Base-by-base conservation (phyloP, 78 protist species). In the Parvularia atlantis region DNA sequence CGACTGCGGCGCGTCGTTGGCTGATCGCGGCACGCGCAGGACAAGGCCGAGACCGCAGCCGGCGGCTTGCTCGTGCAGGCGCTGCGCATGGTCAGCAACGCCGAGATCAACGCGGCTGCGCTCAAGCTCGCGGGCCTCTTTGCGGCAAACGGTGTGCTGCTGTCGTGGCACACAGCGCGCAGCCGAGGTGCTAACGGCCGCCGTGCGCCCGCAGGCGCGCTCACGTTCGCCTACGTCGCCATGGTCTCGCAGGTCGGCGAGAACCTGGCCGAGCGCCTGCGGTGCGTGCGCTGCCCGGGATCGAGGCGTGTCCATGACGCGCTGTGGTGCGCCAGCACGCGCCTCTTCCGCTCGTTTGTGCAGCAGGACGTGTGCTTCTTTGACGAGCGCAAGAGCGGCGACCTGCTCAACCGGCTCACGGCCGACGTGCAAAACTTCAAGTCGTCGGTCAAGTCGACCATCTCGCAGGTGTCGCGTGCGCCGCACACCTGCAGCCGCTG, bases 361-460 rank as follows among this genome's bases (percentile, higher is more conserved):
- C 36, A n/a, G 0, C 74, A 56, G 52, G 65, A 52, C 14, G 37
- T 69, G 1, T 63, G 37, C 50, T 69, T 69, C 64, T 56, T 54
- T 19, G 74, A 69, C 36, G 33, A 19, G 50, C 35, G 35, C 35
- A 13, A 37, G 16, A 69, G 48, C 28, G 64, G 74, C 35, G 74
- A 69, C 5, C 39, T 66, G 54, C 37, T 69, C n/a, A 35, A 10
- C 26, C 62, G 74, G 36, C 74, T 69, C 35, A 69, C 74, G 11
- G 31, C 33, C 26, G 74, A 69, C 64, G 64, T 69, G 7, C 74
- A 69, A 13, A 64, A 69, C 36, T 69, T 52, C 64, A 69, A 69
- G 74, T 46, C 59, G 46, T 17, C 74, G 28, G 50, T 69, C 74
- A 69, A 69, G 59, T 6, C 4, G 37, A 28, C 7, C 64, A 9